Evolutionary conservation across 202 grass and related monocot genomes (phyloP).

Genomic region (Panicum hallii): DNA sequence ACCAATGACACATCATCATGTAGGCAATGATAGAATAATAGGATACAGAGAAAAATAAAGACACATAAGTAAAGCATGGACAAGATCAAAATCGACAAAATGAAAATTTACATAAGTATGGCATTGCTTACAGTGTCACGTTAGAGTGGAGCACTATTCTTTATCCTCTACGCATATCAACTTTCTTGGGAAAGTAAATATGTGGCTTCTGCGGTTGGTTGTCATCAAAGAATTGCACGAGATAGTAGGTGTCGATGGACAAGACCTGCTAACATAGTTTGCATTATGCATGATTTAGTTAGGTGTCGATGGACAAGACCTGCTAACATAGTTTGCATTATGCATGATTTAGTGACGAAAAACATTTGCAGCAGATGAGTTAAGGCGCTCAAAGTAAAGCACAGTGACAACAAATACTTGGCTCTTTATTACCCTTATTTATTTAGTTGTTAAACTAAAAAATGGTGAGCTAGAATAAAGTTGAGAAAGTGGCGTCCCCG

Average conservation of each 20-base stretch:
- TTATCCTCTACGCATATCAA: slow-evolving; percentile 26
- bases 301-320: slow-evolving; percentile 25
- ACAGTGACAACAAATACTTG: slow-evolving; percentile 11
- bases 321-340: slow-evolving; percentile 33
- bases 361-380: slow-evolving; percentile 17
- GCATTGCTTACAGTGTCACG: slow-evolving; percentile 14
- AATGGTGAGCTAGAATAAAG: neutral
- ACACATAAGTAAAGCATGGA: neutral
- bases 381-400: slow-evolving; percentile 21
- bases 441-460: neutral
- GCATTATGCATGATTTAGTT: too few relatives aligned
- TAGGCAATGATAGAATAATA: slow-evolving; percentile 24
- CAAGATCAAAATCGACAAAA: slow-evolving; percentile 31
- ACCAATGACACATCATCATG: neutral
- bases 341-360: slow-evolving; percentile 18
- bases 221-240: slow-evolving; percentile 22
- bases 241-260: slow-evolving; percentile 17
- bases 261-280: slow-evolving; percentile 35
- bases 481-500: slow-evolving; percentile 25
- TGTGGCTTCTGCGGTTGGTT: slow-evolving; percentile 21
- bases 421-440: slow-evolving; percentile 7
- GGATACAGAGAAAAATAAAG: slow-evolving; percentile 12
- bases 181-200: slow-evolving; percentile 28
- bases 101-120: neutral
- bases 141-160: slow-evolving; percentile 4